phyloP scores from a whole-genome alignment of 345 rosid species.

The Gossypium stocksii region DNA sequence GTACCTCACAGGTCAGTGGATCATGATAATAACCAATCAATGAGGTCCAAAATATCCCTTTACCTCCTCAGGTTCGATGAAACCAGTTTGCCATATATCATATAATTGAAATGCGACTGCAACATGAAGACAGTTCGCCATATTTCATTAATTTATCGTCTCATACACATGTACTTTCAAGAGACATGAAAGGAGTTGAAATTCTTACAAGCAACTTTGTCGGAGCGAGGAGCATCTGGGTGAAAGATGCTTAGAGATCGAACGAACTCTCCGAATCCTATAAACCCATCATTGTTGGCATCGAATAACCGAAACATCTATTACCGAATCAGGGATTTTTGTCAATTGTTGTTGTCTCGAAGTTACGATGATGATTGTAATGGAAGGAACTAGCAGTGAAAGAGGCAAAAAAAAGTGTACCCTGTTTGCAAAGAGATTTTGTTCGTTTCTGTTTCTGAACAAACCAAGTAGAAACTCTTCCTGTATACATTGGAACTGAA shows the following conservation, averaged over 20 bases:
- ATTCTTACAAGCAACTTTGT: constrained; percentile 53
- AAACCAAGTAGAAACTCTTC: constrained; percentile 71
- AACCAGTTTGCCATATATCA: constrained; percentile 55
- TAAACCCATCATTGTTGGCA: constrained; percentile 49
- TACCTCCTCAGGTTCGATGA: constrained; percentile 58
- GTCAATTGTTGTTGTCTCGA: neutral
- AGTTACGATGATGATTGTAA: neutral
- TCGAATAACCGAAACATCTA: constrained; percentile 68
- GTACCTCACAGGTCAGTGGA: too few species aligned
- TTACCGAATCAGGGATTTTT: neutral
- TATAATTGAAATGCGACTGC: constrained; percentile 56
- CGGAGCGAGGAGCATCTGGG: constrained; percentile 50
- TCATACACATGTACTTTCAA: neutral
- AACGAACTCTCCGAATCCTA: constrained; percentile 70
- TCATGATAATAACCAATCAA: neutral
- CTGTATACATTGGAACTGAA: constrained; percentile 24
- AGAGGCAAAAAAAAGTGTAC: constrained; percentile 12
- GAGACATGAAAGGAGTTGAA: neutral
- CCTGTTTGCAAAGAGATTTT: constrained; percentile 43
- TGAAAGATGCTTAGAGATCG: constrained; percentile 64
- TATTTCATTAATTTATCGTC: neutral
- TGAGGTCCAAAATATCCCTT: neutral
- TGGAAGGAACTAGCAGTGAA: neutral
- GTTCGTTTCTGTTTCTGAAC: constrained; percentile 48
- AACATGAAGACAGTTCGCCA: neutral